Conservation (phyloP, 75 land plant genomes). For the Isoetes taiwanensis region DNA sequence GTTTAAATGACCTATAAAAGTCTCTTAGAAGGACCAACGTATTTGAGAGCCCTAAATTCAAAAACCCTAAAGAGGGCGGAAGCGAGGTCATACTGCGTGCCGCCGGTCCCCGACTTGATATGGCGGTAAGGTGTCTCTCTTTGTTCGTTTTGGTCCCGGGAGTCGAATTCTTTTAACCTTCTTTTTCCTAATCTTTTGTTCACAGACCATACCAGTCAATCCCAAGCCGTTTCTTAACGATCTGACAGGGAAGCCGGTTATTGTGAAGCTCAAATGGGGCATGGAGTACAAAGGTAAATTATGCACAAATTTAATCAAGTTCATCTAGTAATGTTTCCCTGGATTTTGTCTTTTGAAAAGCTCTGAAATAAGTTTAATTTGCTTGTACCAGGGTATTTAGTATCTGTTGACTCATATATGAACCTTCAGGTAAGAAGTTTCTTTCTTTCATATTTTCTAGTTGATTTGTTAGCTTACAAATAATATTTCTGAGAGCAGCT, state of each 20-base stretch:
- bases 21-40: too few species aligned
- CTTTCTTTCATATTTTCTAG: conserved; percentile 11
- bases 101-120: too few species aligned
- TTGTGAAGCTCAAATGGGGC: conserved; percentile 97
- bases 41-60: too few species aligned
- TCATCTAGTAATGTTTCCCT: background rate
- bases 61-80: too few species aligned
- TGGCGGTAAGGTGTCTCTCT: too few species aligned
- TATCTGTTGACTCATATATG: conserved; percentile 96
- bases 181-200: background rate
- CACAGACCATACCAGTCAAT: conserved; percentile 85
- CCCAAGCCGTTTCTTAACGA: conserved; percentile 94
- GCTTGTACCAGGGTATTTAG: conserved; percentile 55
- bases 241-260: conserved; percentile 87
- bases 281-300: conserved; percentile 94
- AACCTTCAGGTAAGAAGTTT: conserved; percentile 57
- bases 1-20: too few species aligned
- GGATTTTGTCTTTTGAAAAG: background rate
- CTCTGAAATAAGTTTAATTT: background rate
- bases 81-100: too few species aligned
- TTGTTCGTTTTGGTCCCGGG: too few species aligned
- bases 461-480: background rate
- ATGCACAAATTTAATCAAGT: background rate
- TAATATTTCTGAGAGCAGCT: conserved; percentile 34
- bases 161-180: too few species aligned